phyloP scores from a whole-genome alignment of 2,329 filamentous ascomycete genomes.

The Cladosporium velox region DNA sequence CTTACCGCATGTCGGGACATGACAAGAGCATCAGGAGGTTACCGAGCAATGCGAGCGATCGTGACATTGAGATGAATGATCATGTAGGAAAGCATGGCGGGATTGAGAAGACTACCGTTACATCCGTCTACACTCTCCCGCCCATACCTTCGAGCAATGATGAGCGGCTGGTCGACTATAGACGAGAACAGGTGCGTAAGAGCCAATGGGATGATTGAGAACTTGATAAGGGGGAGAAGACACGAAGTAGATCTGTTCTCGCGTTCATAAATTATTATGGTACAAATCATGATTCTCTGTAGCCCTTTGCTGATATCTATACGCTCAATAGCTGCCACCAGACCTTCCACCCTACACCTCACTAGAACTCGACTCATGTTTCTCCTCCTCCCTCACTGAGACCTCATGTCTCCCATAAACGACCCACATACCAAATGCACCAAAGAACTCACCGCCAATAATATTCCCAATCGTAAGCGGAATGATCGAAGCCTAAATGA shows the following conservation, averaged over 20 bases:
- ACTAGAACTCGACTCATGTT: not conserved
- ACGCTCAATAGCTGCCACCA: not conserved
- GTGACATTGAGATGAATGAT: not conserved
- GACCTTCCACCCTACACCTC: not conserved
- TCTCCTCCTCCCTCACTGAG: not conserved
- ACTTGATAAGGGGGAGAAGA: not conserved
- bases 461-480: constrained; percentile 25
- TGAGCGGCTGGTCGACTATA: not conserved
- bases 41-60: not conserved
- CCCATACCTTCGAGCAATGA: not conserved
- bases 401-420: not conserved
- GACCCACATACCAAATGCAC: not conserved
- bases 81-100: not conserved
- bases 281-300: not conserved
- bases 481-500: constrained; percentile 37
- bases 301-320: not conserved
- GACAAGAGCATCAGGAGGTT: not conserved
- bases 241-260: too few species aligned
- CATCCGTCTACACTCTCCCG: not conserved
- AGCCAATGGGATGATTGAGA: not conserved
- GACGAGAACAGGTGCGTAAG: not conserved
- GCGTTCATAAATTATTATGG: too few species aligned
- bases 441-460: constrained; percentile 22
- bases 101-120: constrained; percentile 4
- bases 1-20: not conserved